Evolutionary conservation across 768 basidiomycete species (phyloP).

Genomic region (Ephemerocybe angulata): DNA sequence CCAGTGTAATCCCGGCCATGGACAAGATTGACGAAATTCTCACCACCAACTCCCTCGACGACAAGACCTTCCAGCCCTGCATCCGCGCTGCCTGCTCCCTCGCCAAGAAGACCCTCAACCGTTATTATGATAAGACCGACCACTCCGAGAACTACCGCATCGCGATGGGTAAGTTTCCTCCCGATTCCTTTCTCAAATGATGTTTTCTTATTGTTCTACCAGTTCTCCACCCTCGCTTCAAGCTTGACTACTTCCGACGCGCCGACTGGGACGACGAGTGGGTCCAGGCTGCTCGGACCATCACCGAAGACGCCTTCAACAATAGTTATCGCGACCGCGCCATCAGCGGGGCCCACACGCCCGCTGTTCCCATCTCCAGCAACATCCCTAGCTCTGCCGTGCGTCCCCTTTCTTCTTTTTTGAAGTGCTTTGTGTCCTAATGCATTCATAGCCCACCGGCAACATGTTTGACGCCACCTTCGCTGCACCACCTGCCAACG

Average conservation of each 20-base stretch:
- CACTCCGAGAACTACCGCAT: neutral
- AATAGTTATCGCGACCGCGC: neutral
- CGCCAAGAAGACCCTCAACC: constrained; percentile 13
- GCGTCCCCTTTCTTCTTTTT: too few relatives aligned
- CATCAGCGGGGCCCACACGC: neutral
- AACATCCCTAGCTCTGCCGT: too few relatives aligned
- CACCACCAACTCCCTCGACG: neutral
- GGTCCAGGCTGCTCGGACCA: neutral
- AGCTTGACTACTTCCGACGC: neutral
- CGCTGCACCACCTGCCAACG: neutral
- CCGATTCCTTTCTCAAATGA: neutral
- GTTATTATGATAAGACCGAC: constrained; percentile 16
- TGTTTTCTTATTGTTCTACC: neutral
- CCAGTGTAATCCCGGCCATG: constrained; percentile 15
- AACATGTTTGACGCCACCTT: neutral
- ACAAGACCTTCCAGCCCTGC: neutral
- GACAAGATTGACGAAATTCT: constrained; percentile 15
- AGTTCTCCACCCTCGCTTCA: neutral
- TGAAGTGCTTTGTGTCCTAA: too few relatives aligned
- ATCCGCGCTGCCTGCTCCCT: constrained; percentile 13
- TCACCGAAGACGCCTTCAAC: neutral
- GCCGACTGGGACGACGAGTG: neutral
- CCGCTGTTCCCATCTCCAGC: neutral
- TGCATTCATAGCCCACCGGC: neutral
- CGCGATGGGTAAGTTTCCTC: neutral